Evolutionary conservation across 1,284 basidiomycete genomes (phyloP).

Genomic region (Singerocomus rubriflavus): DNA sequence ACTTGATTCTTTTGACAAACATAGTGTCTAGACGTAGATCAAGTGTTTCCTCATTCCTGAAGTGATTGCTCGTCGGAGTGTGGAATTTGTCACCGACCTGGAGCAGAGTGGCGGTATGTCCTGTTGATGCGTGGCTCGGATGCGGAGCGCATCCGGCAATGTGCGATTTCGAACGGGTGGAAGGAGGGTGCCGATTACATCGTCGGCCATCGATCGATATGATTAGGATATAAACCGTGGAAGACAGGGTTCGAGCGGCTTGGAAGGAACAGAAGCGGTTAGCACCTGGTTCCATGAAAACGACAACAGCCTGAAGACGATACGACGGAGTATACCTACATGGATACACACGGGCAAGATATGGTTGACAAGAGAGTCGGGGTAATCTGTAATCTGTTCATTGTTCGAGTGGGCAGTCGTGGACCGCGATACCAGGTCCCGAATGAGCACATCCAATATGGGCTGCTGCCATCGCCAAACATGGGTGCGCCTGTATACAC

Average conservation of each 20-base stretch:
- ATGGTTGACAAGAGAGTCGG: conserved; percentile 49
- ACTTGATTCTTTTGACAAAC: conserved; percentile 86
- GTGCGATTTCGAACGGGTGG: conserved; percentile 73
- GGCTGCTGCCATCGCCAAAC: conserved; percentile 43
- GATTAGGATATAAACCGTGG: conserved; percentile 80
- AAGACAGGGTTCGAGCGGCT: conserved; percentile 62
- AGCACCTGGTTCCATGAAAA: conserved; percentile 42
- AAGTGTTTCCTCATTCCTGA: conserved; percentile 75
- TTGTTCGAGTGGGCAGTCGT: conserved; percentile 47
- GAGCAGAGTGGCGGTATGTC: conserved; percentile 65
- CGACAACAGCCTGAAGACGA: conserved; percentile 57
- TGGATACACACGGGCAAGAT: conserved; percentile 37
- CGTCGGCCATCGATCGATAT: conserved; percentile 64
- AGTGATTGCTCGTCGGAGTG: conserved; percentile 57
- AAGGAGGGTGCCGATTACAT: conserved; percentile 69
- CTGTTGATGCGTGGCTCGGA: conserved; percentile 69
- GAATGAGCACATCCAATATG: conserved; percentile 45
- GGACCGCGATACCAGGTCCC: conserved; percentile 51
- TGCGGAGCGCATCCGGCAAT: conserved; percentile 65
- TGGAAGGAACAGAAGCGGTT: conserved; percentile 63
- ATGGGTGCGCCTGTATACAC: conserved; percentile 22
- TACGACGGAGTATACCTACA: conserved; percentile 63
- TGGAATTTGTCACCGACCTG: conserved; percentile 69
- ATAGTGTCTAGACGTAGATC: conserved; percentile 80
- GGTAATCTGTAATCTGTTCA: conserved; percentile 60